Evolutionary conservation across 1,284 basidiomycete species (phyloP), one percentile per base, ranked within the genome.

Genomic region (Kwoniella shivajii): DNA sequence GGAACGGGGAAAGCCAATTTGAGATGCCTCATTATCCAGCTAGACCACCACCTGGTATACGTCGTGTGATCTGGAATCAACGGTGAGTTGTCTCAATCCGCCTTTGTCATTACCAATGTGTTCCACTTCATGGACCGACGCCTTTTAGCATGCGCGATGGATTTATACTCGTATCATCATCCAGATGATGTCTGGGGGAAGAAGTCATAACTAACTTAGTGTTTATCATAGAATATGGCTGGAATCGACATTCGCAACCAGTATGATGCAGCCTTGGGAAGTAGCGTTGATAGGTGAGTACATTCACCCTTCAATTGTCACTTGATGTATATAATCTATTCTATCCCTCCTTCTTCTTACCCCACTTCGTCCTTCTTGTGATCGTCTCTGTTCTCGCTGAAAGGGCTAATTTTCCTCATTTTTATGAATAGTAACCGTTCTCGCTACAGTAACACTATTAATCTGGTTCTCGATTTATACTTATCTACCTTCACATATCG

Each of bases 231-330:
- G 76, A 44, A 66, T 75, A 24, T 66, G 61, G 56, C 56, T 78
- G 26, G 74, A 74, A 42, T 63, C 69, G 29, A 73, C 72, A 10
- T 71, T 76, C 34, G 72, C 69, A 13, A 62, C 75, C 26, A 67
- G 66, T 18, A 75, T 79, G 74, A 65, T 79, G 56, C 75, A 78
- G 59, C 67, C 69, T 14, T 75, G 73, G 73, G 77, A 79, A 64
- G 71, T 69, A 27, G 58, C 67, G 11, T 58, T 77, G 11, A 61
- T 79, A 37, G 64, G 77, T 78, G 60, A 57, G 77, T 75, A 9
- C 33, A 30, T 34, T 16, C 20, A 26, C 18, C 7, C 30, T 11
- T 16, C 13, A 20, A 24, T n/a, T 18, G 22, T 24, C 36, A 16
- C 24, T 20, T 20, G 6, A 14, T n/a, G 3, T 18, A 27, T 37